Conservation (phyloP, 495 filamentous ascomycete species). For the Xylaria acuta region DNA sequence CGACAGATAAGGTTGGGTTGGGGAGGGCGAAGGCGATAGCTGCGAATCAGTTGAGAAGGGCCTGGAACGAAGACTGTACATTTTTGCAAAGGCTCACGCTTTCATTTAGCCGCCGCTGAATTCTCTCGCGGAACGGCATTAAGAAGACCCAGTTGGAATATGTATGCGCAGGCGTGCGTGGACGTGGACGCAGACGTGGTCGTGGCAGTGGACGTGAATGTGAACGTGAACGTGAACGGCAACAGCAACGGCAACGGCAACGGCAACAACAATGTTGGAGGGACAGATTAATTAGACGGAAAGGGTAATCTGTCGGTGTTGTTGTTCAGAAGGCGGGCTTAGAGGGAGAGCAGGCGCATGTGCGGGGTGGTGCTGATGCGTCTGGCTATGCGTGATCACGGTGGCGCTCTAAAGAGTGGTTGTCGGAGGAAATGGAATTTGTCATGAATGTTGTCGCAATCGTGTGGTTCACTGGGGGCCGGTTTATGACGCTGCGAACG, state of each 20-base stretch:
- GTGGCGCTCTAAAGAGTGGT: neutral
- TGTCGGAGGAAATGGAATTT: neutral
- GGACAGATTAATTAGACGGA: neutral
- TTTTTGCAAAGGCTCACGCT: constrained; percentile 36
- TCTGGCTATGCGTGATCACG: neutral
- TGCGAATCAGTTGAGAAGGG: constrained; percentile 35
- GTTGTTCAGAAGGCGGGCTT: neutral
- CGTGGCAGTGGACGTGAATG: too few relatives aligned
- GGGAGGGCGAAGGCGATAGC: constrained; percentile 42
- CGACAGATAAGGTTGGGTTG: constrained; percentile 48
- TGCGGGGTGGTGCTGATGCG: constrained; percentile 15
- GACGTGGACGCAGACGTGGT: neutral
- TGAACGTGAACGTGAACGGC: neutral
- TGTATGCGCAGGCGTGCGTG: neutral
- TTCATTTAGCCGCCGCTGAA: constrained; percentile 37
- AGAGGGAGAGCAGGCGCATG: neutral
- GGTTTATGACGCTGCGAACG: neutral
- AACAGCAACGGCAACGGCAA: constrained; percentile 4
- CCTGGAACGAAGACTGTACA: constrained; percentile 22
- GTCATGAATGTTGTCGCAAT: constrained; percentile 5
- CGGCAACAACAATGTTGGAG: too few relatives aligned
- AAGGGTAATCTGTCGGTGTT: neutral
- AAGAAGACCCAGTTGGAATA: constrained; percentile 6
- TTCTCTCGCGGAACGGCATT: constrained; percentile 41
- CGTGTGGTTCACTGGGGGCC: neutral